Percentiles rank a stretch among this genome's conserved stretches.
Conservation (phyloP, 305 asterid species). For the Stenogyne calaminthoides region DNA sequence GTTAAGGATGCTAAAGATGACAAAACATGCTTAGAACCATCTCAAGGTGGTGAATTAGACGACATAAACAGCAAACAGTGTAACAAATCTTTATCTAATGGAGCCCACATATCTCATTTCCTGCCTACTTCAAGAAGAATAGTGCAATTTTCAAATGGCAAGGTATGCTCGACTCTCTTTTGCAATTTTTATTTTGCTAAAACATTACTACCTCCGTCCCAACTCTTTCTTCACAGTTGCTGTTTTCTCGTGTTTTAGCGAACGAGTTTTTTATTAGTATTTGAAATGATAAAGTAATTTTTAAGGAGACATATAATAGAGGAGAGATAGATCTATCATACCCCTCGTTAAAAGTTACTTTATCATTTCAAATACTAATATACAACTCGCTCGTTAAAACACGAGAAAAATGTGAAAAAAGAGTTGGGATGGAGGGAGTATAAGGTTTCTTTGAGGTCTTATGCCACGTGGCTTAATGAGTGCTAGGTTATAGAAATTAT, state of each 20-base stretch:
- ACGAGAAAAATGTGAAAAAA: too few species aligned
- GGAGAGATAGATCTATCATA: too few species aligned
- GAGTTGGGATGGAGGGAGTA: too few species aligned
- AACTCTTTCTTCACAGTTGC: too few species aligned
- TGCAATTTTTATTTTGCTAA: neutral
- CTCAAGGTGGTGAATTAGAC: conserved; percentile 38
- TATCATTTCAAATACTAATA: too few species aligned
- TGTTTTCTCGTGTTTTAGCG: too few species aligned
- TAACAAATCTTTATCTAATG: conserved; percentile 39
- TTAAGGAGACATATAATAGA: too few species aligned
- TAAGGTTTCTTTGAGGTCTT: neutral
- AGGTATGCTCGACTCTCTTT: conserved; percentile 47
- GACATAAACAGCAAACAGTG: conserved; percentile 31
- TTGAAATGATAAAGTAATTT: too few species aligned
- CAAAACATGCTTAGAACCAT: conserved; percentile 35
- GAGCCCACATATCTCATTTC: conserved; percentile 69
- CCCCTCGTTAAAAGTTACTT: too few species aligned
- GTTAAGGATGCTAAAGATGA: conserved; percentile 44
- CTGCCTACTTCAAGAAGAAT: conserved; percentile 93
- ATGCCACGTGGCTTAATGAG: neutral
- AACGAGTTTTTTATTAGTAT: too few species aligned
- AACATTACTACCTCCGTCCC: too few species aligned
- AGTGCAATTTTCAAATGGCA: conserved; percentile 89
- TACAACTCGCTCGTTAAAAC: too few species aligned
- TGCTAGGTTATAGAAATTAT: neutral